Base-by-base conservation (phyloP, 2,329 filamentous ascomycete genomes). In the Fusarium tuaranense region DNA sequence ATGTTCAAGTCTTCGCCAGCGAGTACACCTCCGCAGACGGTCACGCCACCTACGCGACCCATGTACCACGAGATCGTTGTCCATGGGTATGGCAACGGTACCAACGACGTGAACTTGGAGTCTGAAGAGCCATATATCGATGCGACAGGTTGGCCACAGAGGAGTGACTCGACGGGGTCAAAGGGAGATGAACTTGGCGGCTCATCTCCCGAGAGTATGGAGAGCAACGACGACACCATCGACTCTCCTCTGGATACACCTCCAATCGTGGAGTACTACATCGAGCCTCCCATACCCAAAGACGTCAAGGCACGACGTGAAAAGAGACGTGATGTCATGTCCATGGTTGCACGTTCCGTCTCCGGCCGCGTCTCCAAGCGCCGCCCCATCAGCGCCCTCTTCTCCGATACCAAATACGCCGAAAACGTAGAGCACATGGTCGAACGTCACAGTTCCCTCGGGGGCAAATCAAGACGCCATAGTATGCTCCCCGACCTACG, bases 11-110 rank as follows among this genome's bases (percentile, higher is more conserved):
- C 51, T 14, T 55, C 77, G 7, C 72, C 74, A 1, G 67, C 76
- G 2, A 69, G 65, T 5, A 72, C 74, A 1, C 69, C 76, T 3
- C 67, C 78, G 1, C 72, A 76, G 18, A 64, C 71, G 0, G 66
- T 72, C 6, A 55, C 74, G 13, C 67, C 72, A 1, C 63, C 77
- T 2, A 20, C 72, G 25, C 71, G 75, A 53, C 76, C 74, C 2
- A 73, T 79, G 0, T 86, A 87, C 68, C 86, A 87, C 63, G 88
- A 90, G 75, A 89, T 89, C 32, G 81, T 89, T 0, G 83, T 89
- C 8, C 83, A 86, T 6, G 87, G 87, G 1, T 89, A 90, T 68
- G 88, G 88, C 12, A 89, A 90, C 59, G 87, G 87, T 1, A 88
- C 85, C 3, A 87, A 87, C 39, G 74, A 80, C 2, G 83, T 84